Evolutionary conservation across 805 yeast species (phyloP), one percentile per base, ranked within the genome.

Genomic region (Kluyveromyces nonfermentans): DNA sequence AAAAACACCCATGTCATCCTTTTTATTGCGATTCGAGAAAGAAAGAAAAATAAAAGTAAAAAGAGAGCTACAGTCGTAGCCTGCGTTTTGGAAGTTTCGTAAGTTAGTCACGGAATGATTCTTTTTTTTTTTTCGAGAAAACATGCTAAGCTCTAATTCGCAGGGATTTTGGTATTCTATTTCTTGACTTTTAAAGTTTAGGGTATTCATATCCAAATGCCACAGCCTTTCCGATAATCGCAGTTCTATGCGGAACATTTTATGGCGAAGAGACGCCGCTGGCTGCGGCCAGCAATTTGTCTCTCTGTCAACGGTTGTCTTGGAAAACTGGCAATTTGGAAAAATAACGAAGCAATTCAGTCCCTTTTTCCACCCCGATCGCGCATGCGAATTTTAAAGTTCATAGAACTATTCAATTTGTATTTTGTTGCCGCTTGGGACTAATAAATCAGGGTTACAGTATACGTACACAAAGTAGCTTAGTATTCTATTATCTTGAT

Each of bases 291-390:
- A n/a, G 9, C 41, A 31, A 7, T 14, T 31, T 38, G 18, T 35
- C 38, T 38, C 34, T 30, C 28, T 17, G 41, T 38, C 28, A 34
- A 55, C 56, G 46, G 56, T 52, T 46, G 31, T 40, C 35, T 44
- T 25, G 30, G 30, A 25, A 25, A 25, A 25, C 30, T 25, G 30
- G 30, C 12, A 25, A 25, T 25, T 31, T 42, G 48, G 60, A 62
- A 60, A 63, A 63, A 66, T 62, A 41, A 42, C 60, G 67, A 65
- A 41, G 34, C 21, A 22, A 25, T 16, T 7, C 35, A 17, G 37
- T 30, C 60, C 65, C 62, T 55, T 52, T 52, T 62, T 63, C 66
- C 65, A 63, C 67, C 67, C 67, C 46, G 53, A 52, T 55, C 51
- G 41, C 28, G 41, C 28, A 18, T 38, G 16, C 10, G 21, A 28